Evolutionary conservation across 805 yeast genomes (phyloP).

Genomic region (Candida insectalens): DNA sequence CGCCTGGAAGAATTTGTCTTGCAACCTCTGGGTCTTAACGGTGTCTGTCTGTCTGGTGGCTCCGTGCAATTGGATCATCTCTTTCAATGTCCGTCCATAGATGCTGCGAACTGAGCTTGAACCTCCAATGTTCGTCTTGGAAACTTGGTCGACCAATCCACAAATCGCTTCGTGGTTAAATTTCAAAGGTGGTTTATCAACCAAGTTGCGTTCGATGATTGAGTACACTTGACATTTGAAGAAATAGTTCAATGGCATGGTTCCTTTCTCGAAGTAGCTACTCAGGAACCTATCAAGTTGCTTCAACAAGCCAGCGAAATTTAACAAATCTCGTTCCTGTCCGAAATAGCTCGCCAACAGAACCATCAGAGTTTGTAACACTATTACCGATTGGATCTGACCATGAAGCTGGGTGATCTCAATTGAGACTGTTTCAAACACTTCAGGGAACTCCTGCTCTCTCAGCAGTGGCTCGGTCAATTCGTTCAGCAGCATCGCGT

Average conservation of each 20-base stretch:
- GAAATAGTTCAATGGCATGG: background rate
- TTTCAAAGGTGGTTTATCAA: conserved; percentile 4
- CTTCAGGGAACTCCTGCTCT: conserved; percentile 1
- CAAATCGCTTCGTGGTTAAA: conserved; percentile 8
- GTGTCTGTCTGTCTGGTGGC: background rate
- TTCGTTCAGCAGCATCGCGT: conserved; percentile 6
- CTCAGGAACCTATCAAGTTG: conserved; percentile 1
- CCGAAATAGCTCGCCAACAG: background rate
- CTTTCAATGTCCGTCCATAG: conserved; percentile 5
- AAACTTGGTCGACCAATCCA: conserved; percentile 12
- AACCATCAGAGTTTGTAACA: background rate
- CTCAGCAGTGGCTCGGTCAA: background rate
- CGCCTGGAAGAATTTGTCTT: conserved; percentile 8
- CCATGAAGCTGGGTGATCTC: background rate
- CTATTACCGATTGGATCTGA: background rate
- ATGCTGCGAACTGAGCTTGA: conserved; percentile 11
- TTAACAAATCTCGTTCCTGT: background rate
- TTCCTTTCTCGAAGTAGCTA: background rate
- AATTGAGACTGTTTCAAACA: background rate
- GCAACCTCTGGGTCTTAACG: conserved; percentile 2
- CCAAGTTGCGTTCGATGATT: background rate
- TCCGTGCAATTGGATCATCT: background rate
- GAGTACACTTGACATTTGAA: background rate
- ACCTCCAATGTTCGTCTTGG: conserved; percentile 11
- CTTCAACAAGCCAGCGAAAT: background rate